Conservation (phyloP, 176 grass and related monocot genomes). For the Thinopyrum elongatum region DNA sequence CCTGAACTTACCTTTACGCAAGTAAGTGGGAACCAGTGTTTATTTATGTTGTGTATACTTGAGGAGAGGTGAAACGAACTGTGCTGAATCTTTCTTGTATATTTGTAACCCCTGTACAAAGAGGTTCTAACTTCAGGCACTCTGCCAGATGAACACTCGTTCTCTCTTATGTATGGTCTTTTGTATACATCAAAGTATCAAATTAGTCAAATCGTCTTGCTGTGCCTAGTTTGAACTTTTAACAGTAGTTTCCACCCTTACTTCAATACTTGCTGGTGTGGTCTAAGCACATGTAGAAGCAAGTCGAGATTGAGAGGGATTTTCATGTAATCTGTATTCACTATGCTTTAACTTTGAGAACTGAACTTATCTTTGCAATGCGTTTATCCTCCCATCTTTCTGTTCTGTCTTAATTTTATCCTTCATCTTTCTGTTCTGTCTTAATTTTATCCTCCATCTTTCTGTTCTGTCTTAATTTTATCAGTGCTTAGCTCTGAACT, state of each 20-base stretch:
- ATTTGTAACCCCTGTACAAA: not conserved
- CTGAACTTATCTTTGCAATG: not conserved
- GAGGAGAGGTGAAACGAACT: not conserved
- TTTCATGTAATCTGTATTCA: not conserved
- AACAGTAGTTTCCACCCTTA: not conserved
- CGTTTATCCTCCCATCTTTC: too few species aligned
- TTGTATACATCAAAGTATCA: not conserved
- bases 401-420: not conserved
- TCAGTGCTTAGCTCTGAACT: slow-evolving; percentile 10
- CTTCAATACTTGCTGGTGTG: not conserved
- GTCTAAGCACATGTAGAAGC: not conserved
- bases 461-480: slow-evolving; percentile 5
- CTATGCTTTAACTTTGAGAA: slow-evolving; percentile 1
- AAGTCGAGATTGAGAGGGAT: not conserved
- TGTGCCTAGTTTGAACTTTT: not conserved
- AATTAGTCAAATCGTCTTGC: slow-evolving; percentile 2
- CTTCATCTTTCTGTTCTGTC: not conserved
- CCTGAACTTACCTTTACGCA: slow-evolving; percentile 65
- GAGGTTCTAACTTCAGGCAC: not conserved
- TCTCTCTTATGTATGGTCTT: not conserved
- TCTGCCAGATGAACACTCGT: not conserved
- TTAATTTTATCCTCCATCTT: not conserved
- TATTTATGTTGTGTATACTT: not conserved
- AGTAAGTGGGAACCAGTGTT: slow-evolving; percentile 35
- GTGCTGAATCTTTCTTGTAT: not conserved